Evolutionary conservation across 148 eudicot genomes (phyloP).

Genomic region (Rhododendron mucronatum): DNA sequence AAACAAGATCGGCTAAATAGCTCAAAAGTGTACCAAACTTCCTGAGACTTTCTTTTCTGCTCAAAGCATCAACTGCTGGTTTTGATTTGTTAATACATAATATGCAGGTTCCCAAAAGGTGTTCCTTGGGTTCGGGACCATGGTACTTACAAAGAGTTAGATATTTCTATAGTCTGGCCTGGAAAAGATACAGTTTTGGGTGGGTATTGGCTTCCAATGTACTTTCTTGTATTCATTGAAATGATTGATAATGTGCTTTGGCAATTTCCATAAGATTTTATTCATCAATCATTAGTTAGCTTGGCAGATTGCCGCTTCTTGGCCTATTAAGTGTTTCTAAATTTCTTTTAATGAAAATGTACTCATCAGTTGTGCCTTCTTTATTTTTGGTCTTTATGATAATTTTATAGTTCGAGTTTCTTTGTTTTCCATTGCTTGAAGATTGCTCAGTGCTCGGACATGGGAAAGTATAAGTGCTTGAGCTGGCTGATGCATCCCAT

Average conservation of each 20-base stretch:
- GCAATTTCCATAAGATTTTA: not conserved
- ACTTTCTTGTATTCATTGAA: not conserved
- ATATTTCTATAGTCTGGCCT: conserved; percentile 73
- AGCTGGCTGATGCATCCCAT: not conserved
- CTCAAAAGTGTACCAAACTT: not conserved
- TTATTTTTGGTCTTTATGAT: not conserved
- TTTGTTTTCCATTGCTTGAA: conserved; percentile 2
- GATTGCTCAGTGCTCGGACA: not conserved
- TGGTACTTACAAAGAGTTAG: conserved; percentile 73
- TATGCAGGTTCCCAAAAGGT: conserved; percentile 78
- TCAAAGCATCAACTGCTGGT: not conserved
- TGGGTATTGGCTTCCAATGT: conserved; percentile 26
- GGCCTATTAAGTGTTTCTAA: not conserved
- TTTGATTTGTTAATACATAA: not conserved
- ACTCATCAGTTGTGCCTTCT: not conserved
- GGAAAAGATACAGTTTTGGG: conserved; percentile 84
- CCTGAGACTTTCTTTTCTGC: not conserved
- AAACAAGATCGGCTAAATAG: not conserved
- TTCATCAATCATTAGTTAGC: not conserved
- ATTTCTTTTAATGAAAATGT: not conserved
- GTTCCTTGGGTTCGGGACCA: conserved; percentile 89
- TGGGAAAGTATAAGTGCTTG: not conserved
- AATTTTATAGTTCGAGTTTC: not conserved
- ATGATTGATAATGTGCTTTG: not conserved
- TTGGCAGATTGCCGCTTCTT: not conserved